Base-by-base conservation (phyloP, 768 basidiomycete species). In the Terana coerulea region DNA sequence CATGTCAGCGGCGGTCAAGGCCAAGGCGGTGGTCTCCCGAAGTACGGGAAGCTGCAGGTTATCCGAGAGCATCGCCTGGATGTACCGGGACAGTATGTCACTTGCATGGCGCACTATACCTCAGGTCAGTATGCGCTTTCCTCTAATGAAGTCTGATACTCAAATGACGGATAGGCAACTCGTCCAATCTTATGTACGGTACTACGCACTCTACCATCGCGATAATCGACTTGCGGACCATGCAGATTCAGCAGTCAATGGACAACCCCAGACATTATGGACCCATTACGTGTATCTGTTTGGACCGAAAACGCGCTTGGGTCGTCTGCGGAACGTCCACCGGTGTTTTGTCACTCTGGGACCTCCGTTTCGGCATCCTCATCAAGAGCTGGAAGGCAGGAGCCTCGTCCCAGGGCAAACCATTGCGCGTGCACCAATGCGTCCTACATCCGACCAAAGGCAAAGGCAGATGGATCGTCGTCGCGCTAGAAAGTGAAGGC, bases 301-400 rank as follows among this genome's bases (percentile, higher is more conserved):
- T 93, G 40, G 94, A 95, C 64, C 81, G 83, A 29, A 90, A 87
- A 62, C 82, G 79, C 22, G 80, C 88, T 5, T 98, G 95, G 95
- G 75, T 95, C 22, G 74, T 97, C 11, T 84, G 89, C 15, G 95
- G 91, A 2, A 97, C 95, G 1, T 81, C 87, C 2, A 81, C 79
- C 1, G 97, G 95, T 5, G 81, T 87, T 12, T 70, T 98, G 11
- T 84, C 89, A 0, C 75, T 99, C 2, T 99, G 95, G 94, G 97
- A 99, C 69, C 82, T 92, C 36, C 86, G 95, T 9, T 99, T 98
- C 59, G 94, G 95, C 1, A 72, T 98, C 17, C 72, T 88, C 3
- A 74, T 98, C 56, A 89, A 88, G 65, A 90, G 84, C 53, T 98
- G 95, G 95, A 81, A 83, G 61, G 83, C 83, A 6, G 83, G 83